Conservation (phyloP, 2,329 filamentous ascomycete genomes). For the Pseudocercospora pini-densiflorae region DNA sequence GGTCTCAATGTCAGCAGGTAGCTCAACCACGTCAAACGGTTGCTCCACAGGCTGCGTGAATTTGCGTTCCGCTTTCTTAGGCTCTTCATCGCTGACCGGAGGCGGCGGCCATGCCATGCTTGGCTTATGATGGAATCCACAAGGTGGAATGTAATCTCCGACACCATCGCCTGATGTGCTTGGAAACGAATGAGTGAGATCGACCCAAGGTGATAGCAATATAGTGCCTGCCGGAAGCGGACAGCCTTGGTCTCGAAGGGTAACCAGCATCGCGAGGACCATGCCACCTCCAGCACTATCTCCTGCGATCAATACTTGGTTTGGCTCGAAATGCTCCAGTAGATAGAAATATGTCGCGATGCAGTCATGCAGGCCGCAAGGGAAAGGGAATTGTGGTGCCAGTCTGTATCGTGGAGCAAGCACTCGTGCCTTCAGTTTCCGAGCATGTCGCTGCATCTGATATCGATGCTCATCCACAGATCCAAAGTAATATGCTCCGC, state of each 20-base stretch:
- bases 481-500: constrained; percentile 94
- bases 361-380: constrained; percentile 89
- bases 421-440: constrained; percentile 88
- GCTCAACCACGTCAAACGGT: constrained; percentile 34
- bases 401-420: constrained; percentile 86
- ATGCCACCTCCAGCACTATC: constrained; percentile 95
- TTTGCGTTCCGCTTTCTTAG: constrained; percentile 24
- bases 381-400: constrained; percentile 93
- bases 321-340: constrained; percentile 74
- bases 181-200: constrained; percentile 93
- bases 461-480: constrained; percentile 97
- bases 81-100: constrained; percentile 68
- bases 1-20: constrained; percentile 31
- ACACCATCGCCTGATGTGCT: constrained; percentile 75
- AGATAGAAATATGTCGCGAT: constrained; percentile 86
- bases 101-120: constrained; percentile 92
- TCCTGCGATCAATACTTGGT: constrained; percentile 83
- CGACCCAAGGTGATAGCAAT: constrained; percentile 93
- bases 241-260: constrained; percentile 78
- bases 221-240: constrained; percentile 88
- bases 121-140: constrained; percentile 89
- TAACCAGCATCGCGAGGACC: constrained; percentile 78
- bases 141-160: constrained; percentile 84
- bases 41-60: constrained; percentile 32
- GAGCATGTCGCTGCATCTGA: constrained; percentile 92